A percentile compares a stretch with the other conserved stretches of the same genome.
phyloP scores from a whole-genome alignment of 176 grass and related monocot species.

The Aegilops umbellulata region DNA sequence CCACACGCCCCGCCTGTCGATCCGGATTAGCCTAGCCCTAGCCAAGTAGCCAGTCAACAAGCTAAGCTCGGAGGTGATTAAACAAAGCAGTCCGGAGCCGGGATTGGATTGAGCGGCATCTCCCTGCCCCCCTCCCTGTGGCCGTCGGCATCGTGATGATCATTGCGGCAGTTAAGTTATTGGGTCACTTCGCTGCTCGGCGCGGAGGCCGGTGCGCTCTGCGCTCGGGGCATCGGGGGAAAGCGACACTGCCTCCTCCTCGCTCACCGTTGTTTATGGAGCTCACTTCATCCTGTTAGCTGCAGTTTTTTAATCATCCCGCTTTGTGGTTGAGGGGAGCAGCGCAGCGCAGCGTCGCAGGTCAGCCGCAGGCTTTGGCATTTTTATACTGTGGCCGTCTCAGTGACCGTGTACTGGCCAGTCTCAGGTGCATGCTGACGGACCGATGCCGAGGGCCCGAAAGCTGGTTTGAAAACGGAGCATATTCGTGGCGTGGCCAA shows the following conservation, averaged over 20 bases:
- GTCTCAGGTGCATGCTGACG: background rate
- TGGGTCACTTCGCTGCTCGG: background rate
- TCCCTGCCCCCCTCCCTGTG: background rate
- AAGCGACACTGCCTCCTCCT: conserved; percentile 16
- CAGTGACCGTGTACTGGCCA: conserved; percentile 5
- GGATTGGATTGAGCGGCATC: conserved; percentile 3
- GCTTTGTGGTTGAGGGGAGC: conserved; percentile 33
- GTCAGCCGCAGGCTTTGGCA: conserved; percentile 28
- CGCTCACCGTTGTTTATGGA: background rate
- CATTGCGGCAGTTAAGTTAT: conserved; percentile 9
- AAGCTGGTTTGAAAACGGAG: background rate
- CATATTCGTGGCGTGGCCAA: background rate
- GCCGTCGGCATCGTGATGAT: background rate
- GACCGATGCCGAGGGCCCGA: background rate
- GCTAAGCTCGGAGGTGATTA: background rate
- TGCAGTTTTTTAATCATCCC: background rate
- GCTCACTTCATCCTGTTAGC: background rate
- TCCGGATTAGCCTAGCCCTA: conserved; percentile 11
- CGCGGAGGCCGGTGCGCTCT: conserved; percentile 9
- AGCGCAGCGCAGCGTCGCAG: conserved; percentile 29
- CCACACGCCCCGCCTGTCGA: background rate
- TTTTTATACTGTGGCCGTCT: background rate
- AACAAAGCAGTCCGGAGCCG: conserved; percentile 20
- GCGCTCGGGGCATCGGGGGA: background rate
- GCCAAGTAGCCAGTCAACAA: background rate